Percentiles rank a stretch among this genome's conserved stretches.
phyloP scores from a whole-genome alignment of 495 filamentous ascomycete genomes.

The Lineolata rhizophorae region DNA sequence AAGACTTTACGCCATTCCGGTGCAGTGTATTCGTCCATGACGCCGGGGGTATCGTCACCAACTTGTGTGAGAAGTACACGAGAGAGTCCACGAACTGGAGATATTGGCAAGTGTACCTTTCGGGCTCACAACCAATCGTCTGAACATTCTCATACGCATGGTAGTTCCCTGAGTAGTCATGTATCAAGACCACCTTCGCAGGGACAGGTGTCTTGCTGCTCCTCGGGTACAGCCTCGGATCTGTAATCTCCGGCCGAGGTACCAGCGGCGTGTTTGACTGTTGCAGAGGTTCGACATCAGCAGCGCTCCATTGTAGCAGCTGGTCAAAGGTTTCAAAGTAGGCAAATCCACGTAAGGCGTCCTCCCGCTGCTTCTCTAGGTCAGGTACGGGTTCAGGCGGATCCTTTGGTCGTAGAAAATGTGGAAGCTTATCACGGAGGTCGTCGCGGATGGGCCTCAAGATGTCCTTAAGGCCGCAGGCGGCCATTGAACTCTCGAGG shows the following conservation, averaged over 20 bases:
- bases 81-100: slow-evolving; percentile 21
- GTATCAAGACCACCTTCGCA: slow-evolving; percentile 18
- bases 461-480: too few relatives aligned
- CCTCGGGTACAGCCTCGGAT: too few relatives aligned
- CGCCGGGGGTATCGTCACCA: slow-evolving; percentile 22
- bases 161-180: slow-evolving; percentile 24
- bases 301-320: slow-evolving; percentile 16
- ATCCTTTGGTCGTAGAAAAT: too few relatives aligned
- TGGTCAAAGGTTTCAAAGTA: slow-evolving; percentile 18
- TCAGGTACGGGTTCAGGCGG: not conserved
- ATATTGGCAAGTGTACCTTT: slow-evolving; percentile 19
- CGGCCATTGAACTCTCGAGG: too few relatives aligned
- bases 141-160: slow-evolving; percentile 19
- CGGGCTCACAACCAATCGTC: slow-evolving; percentile 7
- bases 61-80: slow-evolving; percentile 25
- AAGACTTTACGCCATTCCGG: slow-evolving; percentile 20
- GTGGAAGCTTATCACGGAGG: slow-evolving; percentile 8
- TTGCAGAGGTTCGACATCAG: slow-evolving; percentile 17
- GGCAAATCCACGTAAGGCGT: slow-evolving; percentile 14
- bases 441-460: slow-evolving; percentile 13
- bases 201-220: slow-evolving; percentile 1
- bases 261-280: slow-evolving; percentile 21
- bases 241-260: slow-evolving; percentile 5
- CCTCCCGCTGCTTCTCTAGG: slow-evolving; percentile 5
- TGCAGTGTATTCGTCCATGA: slow-evolving; percentile 24